Evolutionary conservation across 306 rosid species (phyloP).

Genomic region (Lathyrus oleraceus): DNA sequence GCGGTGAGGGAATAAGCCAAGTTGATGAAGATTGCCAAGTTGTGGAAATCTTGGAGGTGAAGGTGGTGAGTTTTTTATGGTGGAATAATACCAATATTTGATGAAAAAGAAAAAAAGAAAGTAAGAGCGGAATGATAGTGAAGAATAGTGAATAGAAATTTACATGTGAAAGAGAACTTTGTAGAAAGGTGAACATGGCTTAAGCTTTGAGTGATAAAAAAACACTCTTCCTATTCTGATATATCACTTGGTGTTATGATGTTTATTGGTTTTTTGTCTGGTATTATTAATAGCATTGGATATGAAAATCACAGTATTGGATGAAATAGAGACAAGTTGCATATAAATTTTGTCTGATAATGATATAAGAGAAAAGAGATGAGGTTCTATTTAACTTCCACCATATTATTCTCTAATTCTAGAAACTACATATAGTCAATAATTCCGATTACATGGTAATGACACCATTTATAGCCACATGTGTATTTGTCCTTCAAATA

Average conservation of each 20-base stretch:
- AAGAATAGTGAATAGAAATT: background rate
- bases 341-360: background rate
- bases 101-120: background rate
- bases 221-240: background rate
- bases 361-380: background rate
- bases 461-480: background rate
- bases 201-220: background rate
- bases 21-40: no score
- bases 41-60: no score
- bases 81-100: background rate
- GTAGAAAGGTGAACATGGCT: background rate
- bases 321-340: background rate
- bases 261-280: background rate
- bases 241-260: background rate
- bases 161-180: background rate
- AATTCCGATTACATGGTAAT: no score
- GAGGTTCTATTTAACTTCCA: no score
- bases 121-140: background rate
- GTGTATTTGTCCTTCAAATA: background rate
- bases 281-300: no score
- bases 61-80: no score
- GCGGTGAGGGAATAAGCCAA: no score
- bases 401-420: no score
- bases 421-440: no score
- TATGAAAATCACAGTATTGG: background rate